A percentile compares a stretch with the other conserved stretches of the same genome.
These are phyloP conservation scores for Umbellularia californica DNA, from an alignment of 164 flowering plant genomes.

Conservation along the genomic window DNA sequence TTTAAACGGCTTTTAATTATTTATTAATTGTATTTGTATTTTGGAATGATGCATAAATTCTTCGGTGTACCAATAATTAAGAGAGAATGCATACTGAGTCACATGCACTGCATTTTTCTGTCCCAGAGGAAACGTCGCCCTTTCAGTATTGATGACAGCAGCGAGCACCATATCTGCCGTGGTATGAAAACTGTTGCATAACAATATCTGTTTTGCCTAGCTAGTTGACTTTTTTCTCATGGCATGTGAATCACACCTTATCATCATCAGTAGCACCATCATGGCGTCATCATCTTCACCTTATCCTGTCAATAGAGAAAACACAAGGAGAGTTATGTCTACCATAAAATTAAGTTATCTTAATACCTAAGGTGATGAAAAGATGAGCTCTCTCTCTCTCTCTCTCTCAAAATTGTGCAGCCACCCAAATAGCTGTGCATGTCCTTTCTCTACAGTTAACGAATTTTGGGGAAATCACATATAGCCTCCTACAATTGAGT, in stretches of 20 bases:
- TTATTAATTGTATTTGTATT: neutral
- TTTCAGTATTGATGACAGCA: slow-evolving; percentile 94
- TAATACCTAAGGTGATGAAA: no score
- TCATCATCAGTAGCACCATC: no score
- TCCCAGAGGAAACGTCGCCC: slow-evolving; percentile 92
- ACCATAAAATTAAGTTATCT: no score
- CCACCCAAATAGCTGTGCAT: no score
- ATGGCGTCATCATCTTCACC: no score
- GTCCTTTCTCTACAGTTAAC: no score
- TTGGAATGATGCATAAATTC: neutral
- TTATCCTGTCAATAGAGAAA: no score
- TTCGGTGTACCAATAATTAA: neutral
- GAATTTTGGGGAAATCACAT: no score
- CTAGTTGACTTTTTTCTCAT: neutral
- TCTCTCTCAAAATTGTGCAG: no score
- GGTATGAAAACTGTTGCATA: slow-evolving; percentile 37
- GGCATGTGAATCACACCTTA: neutral
- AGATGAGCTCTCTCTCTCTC: no score
- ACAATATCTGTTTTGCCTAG: neutral
- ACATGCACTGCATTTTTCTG: slow-evolving; percentile 13
- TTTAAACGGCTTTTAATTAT: neutral
- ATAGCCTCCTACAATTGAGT: no score
- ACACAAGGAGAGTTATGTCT: no score
- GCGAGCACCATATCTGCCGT: slow-evolving; percentile 83
- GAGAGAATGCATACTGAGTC: neutral